Evolutionary conservation across 176 grass and related monocot species (phyloP), one percentile per base, ranked within the genome.

Genomic region (Leersia perrieri): DNA sequence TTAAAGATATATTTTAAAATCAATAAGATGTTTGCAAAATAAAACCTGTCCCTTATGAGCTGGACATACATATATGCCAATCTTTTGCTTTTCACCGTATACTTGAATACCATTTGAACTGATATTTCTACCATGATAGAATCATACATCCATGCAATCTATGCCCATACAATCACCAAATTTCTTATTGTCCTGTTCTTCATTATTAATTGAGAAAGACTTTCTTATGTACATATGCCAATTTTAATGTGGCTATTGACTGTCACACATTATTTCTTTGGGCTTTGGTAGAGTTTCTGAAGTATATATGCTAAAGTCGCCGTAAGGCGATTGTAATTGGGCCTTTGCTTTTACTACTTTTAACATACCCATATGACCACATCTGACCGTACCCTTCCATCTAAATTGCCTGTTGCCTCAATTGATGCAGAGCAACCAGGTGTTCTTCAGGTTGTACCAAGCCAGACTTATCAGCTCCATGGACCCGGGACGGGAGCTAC

Each of bases 391-490:
- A 25, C 5, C 26, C 13, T 32, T 31, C 2, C 31, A 4, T 65
- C 53, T 20, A 68, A 62, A 23, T 31, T 75, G 31, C 10, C 3
- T 32, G 42, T 47, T 72, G 66, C 26, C 7, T 68, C 28, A 68
- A 44, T 60, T 18, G 29, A 36, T 80, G 87, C 90, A 98, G 95
- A 88, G 83, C 87, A 86, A 89, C 92, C 95, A 33, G 78, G 88
- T 41, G 95, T 98, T 33, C 83, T 98, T 85, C 95, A 94, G 83
- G 88, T 94, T 41, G 66, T 84, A 35, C 90, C 88, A 6, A 93
- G 88, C 66, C 74, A 77, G 84, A 94, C 90, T 1, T 72, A 77
- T 66, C 81, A 87, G 36, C 92, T 98, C 68, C 90, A 92, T 85
- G 92, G 86, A 81, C 38, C 83, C 16, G 70, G 57, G 28, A n/a